These are phyloP conservation scores for Trametes versicolor DNA, from an alignment of 1,284 basidiomycete genomes.

Conservation along the genomic window DNA sequence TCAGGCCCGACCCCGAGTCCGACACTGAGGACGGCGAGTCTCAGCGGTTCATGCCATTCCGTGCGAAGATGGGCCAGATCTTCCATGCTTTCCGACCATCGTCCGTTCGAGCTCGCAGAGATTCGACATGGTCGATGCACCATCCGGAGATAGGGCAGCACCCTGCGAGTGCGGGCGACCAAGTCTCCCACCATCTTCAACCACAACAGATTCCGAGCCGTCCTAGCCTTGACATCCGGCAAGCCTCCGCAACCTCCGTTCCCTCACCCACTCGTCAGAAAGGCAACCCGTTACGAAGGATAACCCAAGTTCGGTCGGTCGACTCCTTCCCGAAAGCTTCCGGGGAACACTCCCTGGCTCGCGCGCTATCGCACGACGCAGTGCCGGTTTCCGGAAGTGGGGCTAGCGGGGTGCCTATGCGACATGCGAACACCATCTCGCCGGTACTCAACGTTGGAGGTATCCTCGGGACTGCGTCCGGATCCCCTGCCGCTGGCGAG, in stretches of 20 bases:
- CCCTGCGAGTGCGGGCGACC: conserved; percentile 6
- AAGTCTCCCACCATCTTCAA: conserved; percentile 3
- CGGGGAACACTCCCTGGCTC: conserved; percentile 17
- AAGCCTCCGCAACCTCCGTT: conserved; percentile 3
- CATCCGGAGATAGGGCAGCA: conserved; percentile 29
- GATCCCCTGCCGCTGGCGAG: conserved; percentile 1
- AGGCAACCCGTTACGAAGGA: conserved; percentile 5
- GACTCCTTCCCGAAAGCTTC: conserved; percentile 26
- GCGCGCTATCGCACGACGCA: conserved; percentile 25
- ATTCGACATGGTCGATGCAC: conserved; percentile 45
- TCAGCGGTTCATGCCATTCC: conserved; percentile 44
- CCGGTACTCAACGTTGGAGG: conserved; percentile 21
- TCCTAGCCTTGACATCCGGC: conserved; percentile 18
- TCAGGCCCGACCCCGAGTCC: conserved; percentile 55
- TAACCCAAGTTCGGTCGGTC: conserved; percentile 26
- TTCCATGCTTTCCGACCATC: conserved; percentile 65
- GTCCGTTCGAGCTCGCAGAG: conserved; percentile 52
- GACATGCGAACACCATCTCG: conserved; percentile 32
- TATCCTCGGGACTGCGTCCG: conserved; percentile 7
- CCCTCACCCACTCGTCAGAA: conserved; percentile 15
- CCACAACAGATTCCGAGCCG: background rate
- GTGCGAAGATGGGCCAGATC: conserved; percentile 61
- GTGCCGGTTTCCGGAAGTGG: conserved; percentile 13
- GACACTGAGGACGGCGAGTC: conserved; percentile 48
- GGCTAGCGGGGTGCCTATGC: conserved; percentile 25